Percentiles rank a stretch among this genome's conserved stretches.
These are phyloP conservation scores for Aurifilum marmelostoma DNA, from an alignment of 2,329 filamentous ascomycete species.

Conservation along the genomic window DNA sequence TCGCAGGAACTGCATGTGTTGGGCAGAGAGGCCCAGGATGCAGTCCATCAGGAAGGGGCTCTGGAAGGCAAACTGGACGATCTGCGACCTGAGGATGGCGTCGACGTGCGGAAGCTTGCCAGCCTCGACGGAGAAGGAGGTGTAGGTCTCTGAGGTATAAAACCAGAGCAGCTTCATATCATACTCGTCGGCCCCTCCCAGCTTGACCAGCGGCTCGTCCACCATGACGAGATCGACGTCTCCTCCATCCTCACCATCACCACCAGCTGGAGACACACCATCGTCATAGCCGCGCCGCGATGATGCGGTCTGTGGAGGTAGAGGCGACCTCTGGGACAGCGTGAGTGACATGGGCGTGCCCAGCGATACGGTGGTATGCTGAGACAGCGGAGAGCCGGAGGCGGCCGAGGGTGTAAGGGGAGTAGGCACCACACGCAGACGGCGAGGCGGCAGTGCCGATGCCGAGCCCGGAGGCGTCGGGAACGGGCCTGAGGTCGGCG, in stretches of 20 bases:
- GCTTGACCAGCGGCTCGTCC: slow-evolving; percentile 42
- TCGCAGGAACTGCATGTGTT: slow-evolving; percentile 51
- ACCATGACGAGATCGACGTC: slow-evolving; percentile 37
- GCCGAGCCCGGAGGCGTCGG: background rate
- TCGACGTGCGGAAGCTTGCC: slow-evolving; percentile 42
- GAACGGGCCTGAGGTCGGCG: background rate
- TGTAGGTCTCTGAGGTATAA: slow-evolving; percentile 51
- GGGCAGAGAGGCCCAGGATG: slow-evolving; percentile 54
- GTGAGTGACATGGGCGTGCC: slow-evolving; percentile 9
- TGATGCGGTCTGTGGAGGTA: slow-evolving; percentile 4
- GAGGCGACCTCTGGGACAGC: slow-evolving; percentile 6
- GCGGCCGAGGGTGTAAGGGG: slow-evolving; percentile 10
- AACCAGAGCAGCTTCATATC: slow-evolving; percentile 62
- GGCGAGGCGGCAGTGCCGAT: background rate
- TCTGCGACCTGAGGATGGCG: slow-evolving; percentile 48
- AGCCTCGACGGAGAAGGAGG: slow-evolving; percentile 49
- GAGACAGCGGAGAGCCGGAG: slow-evolving; percentile 24
- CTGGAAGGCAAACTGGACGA: slow-evolving; percentile 55
- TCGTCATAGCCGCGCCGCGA: slow-evolving; percentile 25
- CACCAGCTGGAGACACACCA: slow-evolving; percentile 22
- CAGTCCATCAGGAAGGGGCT: slow-evolving; percentile 60
- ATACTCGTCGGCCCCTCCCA: slow-evolving; percentile 40
- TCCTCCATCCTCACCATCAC: slow-evolving; percentile 2
- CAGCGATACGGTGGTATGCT: slow-evolving; percentile 17
- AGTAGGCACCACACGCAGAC: slow-evolving; percentile 7